Percentiles rank a stretch among this genome's conserved stretches.
Evolutionary conservation across 2,329 filamentous ascomycete genomes (phyloP).

Genomic region (Cladosporium sp.): DNA sequence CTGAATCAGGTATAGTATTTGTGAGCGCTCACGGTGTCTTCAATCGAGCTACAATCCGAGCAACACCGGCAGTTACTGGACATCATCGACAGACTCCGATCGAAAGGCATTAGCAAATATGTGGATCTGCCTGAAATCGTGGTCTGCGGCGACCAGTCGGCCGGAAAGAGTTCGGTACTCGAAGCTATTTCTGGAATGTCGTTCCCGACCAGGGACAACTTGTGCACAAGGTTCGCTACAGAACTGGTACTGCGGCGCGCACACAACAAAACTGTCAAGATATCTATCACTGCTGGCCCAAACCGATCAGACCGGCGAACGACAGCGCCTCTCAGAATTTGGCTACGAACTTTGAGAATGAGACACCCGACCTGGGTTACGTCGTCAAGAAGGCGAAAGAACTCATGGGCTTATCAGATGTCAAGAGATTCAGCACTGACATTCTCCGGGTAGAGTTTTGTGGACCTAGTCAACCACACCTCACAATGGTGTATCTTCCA

Average conservation of each 20-base stretch:
- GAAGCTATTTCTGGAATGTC: constrained; percentile 58
- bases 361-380: constrained; percentile 35
- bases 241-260: constrained; percentile 23
- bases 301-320: constrained; percentile 3
- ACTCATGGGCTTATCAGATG: constrained; percentile 45
- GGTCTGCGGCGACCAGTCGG: constrained; percentile 57
- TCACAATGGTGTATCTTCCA: constrained; percentile 1
- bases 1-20: background rate
- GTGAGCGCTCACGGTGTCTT: constrained; percentile 1
- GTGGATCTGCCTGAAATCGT: constrained; percentile 35
- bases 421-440: constrained; percentile 39
- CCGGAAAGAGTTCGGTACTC: constrained; percentile 59
- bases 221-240: constrained; percentile 47
- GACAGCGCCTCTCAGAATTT: constrained; percentile 3
- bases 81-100: background rate
- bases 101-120: background rate
- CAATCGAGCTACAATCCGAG: constrained; percentile 4
- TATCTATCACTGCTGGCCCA: constrained; percentile 6
- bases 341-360: constrained; percentile 7
- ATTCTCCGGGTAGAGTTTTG: constrained; percentile 46
- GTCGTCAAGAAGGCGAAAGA: constrained; percentile 52
- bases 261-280: constrained; percentile 7
- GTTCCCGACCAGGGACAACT: constrained; percentile 51
- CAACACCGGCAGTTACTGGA: background rate
- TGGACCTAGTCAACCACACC: constrained; percentile 35